These are phyloP conservation scores for Fusarium tuaranense DNA, from an alignment of 2,329 filamentous ascomycete species.

Conservation along the genomic window DNA sequence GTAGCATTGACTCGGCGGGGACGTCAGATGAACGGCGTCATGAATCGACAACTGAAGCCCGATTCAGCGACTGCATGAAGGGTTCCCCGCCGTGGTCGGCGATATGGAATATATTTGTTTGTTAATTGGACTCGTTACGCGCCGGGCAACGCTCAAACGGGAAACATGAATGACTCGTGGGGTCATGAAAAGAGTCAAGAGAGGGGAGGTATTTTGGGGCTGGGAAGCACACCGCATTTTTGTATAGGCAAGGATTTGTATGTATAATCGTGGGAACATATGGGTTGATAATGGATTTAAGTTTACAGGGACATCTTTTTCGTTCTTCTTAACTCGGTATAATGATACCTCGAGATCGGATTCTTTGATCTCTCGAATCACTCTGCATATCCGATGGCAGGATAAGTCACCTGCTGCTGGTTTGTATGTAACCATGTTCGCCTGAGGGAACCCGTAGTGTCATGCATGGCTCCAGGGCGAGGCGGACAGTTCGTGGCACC, in stretches of 20 bases:
- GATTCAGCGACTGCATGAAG: not conserved
- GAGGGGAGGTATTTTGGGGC: not conserved
- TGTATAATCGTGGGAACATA: not conserved
- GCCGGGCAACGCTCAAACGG: not conserved
- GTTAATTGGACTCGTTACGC: constrained; percentile 7
- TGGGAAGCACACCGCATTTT: constrained; percentile 23
- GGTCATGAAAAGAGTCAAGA: not conserved
- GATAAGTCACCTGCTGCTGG: not conserved
- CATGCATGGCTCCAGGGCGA: not conserved
- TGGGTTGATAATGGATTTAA: not conserved
- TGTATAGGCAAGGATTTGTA: not conserved
- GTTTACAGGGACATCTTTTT: not conserved
- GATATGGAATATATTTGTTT: not conserved
- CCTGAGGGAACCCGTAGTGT: not conserved
- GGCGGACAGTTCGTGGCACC: not conserved
- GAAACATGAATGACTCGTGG: constrained; percentile 21
- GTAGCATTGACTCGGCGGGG: constrained; percentile 19
- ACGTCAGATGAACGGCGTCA: not conserved
- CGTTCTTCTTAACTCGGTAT: not conserved
- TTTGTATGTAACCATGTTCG: not conserved
- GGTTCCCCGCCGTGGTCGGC: constrained; percentile 7
- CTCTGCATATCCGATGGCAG: not conserved
- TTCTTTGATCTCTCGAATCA: not conserved
- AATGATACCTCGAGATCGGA: not conserved
- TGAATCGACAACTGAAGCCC: not conserved